Percentiles rank a stretch among this genome's conserved stretches.
phyloP scores from a whole-genome alignment of 2,329 filamentous ascomycete species.

The Hypoxylon sp. region DNA sequence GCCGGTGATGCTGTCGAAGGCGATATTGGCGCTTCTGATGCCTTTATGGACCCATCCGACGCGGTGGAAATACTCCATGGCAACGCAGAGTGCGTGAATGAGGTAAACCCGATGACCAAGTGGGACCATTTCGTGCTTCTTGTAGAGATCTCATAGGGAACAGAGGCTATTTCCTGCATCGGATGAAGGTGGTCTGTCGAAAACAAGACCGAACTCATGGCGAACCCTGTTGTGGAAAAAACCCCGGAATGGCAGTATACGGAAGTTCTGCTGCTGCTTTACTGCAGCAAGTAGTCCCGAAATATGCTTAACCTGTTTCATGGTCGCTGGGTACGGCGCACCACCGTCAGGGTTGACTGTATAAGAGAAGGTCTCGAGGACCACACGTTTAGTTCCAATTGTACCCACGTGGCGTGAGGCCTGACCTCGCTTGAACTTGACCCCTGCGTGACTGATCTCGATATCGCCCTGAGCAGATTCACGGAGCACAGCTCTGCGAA shows the following conservation, averaged over 20 bases:
- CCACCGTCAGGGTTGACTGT: neutral
- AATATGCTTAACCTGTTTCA: neutral
- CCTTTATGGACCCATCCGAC: neutral
- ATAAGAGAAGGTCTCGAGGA: neutral
- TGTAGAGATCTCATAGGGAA: neutral
- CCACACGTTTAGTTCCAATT: too few species aligned
- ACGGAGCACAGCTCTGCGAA: neutral
- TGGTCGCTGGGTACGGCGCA: neutral
- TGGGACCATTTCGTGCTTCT: neutral
- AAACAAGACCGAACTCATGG: neutral
- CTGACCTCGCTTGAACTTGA: neutral
- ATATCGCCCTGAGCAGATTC: neutral
- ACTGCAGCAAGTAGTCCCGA: neutral
- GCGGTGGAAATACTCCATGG: neutral
- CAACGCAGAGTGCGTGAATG: neutral
- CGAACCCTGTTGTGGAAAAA: neutral
- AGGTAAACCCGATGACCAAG: neutral
- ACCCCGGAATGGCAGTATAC: neutral
- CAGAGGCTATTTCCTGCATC: neutral
- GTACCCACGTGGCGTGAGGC: neutral
- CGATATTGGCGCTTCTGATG: neutral
- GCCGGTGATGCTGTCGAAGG: neutral
- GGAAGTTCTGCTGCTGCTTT: neutral
- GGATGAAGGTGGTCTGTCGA: neutral
- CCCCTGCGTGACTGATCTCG: neutral